Conservation (phyloP, 78 protist genomes). For the Capsaspora owczarzaki region DNA sequence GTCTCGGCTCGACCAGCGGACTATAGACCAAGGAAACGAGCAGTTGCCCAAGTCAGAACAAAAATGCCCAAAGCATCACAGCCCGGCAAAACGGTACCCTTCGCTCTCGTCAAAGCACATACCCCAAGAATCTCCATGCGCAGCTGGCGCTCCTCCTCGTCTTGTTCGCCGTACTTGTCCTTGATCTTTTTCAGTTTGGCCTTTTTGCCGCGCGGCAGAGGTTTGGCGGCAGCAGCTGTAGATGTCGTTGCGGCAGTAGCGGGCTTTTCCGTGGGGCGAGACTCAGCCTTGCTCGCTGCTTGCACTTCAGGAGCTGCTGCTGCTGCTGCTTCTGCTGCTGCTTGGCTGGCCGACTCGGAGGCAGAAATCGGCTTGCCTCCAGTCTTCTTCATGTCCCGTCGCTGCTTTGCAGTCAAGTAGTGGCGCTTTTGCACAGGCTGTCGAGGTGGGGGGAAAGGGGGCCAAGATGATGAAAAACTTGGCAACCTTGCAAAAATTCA, state of each 20-base stretch:
- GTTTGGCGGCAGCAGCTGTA: not conserved
- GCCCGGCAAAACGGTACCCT: too few relatives aligned
- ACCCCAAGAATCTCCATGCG: too few relatives aligned
- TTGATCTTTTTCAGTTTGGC: slow-evolving; percentile 71
- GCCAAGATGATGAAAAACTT: too few relatives aligned
- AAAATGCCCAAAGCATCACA: too few relatives aligned
- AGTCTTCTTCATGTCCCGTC: slow-evolving; percentile 24
- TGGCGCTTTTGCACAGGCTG: too few relatives aligned
- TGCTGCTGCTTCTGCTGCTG: not conserved
- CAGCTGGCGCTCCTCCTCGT: slow-evolving; percentile 78
- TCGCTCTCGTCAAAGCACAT: too few relatives aligned
- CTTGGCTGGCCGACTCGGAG: not conserved
- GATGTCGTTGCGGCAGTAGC: too few relatives aligned
- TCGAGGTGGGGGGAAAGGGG: too few relatives aligned
- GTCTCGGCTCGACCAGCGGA: too few relatives aligned
- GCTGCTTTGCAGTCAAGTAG: slow-evolving; percentile 21
- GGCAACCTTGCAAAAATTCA: too few relatives aligned
- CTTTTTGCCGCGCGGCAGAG: not conserved
- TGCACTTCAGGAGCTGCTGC: not conserved
- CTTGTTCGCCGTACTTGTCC: slow-evolving; percentile 79
- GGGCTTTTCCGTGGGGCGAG: not conserved
- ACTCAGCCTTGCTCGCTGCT: not conserved
- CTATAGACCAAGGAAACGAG: too few relatives aligned
- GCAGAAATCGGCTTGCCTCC: not conserved
- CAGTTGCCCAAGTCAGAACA: too few relatives aligned